Conservation (phyloP, 495 filamentous ascomycete genomes). For the Penicillium paradoxum region DNA sequence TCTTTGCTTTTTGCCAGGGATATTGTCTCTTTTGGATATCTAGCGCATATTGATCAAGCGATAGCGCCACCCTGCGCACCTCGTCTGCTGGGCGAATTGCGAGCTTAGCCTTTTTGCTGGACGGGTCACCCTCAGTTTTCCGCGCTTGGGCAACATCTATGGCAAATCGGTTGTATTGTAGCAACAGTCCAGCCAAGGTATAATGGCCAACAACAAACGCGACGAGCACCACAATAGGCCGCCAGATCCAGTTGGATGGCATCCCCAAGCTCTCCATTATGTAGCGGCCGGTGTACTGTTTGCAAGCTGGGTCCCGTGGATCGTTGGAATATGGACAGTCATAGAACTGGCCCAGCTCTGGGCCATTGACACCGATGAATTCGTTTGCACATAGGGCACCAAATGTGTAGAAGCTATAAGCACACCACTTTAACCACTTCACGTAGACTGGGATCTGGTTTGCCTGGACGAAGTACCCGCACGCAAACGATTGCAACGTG, state of each 20-base stretch:
- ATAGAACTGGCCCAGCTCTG: constrained; percentile 51
- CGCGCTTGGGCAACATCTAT: constrained; percentile 56
- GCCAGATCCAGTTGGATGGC: constrained; percentile 55
- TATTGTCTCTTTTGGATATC: constrained; percentile 54
- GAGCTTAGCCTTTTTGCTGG: constrained; percentile 59
- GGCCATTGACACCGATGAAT: constrained; percentile 48
- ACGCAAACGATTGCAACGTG: constrained; percentile 64
- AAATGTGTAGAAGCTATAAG: constrained; percentile 60
- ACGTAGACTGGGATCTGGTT: constrained; percentile 69
- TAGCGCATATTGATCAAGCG: constrained; percentile 55
- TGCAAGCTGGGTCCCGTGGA: constrained; percentile 53
- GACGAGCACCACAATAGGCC: constrained; percentile 57
- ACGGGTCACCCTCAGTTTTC: constrained; percentile 49
- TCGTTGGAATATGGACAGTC: constrained; percentile 58
- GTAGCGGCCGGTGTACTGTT: constrained; percentile 60
- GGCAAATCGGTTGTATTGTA: constrained; percentile 55
- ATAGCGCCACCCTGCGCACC: constrained; percentile 53
- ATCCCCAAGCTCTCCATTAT: constrained; percentile 62
- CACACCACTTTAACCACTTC: constrained; percentile 61
- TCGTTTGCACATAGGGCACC: constrained; percentile 64
- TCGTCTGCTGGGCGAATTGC: constrained; percentile 44
- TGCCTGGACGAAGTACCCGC: constrained; percentile 67
- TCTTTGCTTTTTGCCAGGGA: constrained; percentile 40
- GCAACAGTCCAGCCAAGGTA: constrained; percentile 47
- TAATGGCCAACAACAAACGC: constrained; percentile 56